Evolutionary conservation across 805 yeast species (phyloP), one percentile per base, ranked within the genome.

Genomic region (Pichia deserticola): DNA sequence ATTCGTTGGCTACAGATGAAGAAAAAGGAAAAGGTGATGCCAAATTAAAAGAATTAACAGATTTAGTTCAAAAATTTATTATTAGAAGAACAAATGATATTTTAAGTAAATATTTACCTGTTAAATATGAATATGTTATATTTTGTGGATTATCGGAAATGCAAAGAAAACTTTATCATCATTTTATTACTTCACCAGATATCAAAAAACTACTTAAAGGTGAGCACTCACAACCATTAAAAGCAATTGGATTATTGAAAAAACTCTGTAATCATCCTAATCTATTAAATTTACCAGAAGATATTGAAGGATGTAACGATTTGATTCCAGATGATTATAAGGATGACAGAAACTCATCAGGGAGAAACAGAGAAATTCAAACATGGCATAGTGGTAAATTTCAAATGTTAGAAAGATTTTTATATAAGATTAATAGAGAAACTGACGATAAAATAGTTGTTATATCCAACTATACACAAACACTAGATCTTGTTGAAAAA

Each of bases 211-310:
- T 88, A 10, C 57, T 87, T n/a, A 76, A 70, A 53, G 89, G 89
- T 11, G 72, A 71, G 5, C 85, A 86, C 1, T 80, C 89, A 3
- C 96, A 89, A 60, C 93, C 97, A 1, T 74, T 92, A 53, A 87
- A 86, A 56, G 96, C 96, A 0, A 92, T 93, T 61, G 95, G 93
- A 8, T 61, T 87, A 49, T 73, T 93, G 57, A 90, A 92, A 62
- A 93, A 93, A 64, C 73, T 93, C 36, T 92, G 98, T 66, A 93
- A 86, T 54, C 99, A 93, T 66, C 99, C 99, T 0, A 95, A 89
- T 60, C 68, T 93, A 49, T 64, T 93, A 42, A 75, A 82, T 52
- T 70, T 93, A 37, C 86, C 89, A 0, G 81, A 78, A 10, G 97
- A 89, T 53, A 70, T 89, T n/a, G 80, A 79, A 53, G 95, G 93